Base-by-base conservation (phyloP, 2,329 filamentous ascomycete species). In the Teratosphaeria pseudoeucalypti region DNA sequence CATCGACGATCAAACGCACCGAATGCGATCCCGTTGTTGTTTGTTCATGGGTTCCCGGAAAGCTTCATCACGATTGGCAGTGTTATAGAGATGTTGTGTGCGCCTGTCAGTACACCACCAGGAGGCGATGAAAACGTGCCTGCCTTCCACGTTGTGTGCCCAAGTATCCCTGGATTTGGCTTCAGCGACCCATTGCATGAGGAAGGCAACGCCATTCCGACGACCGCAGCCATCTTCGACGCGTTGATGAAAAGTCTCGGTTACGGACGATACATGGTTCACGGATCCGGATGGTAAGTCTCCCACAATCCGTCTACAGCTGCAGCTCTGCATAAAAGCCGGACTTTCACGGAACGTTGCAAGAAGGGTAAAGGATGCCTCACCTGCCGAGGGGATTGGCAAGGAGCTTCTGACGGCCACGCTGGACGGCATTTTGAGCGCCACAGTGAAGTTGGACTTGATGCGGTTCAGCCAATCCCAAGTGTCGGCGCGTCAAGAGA, bases 81-180 rank as follows among this genome's bases (percentile, higher is more conserved):
- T 34, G 75, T 87, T 59, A 75, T 86, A 57, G 73, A 79, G 34
- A 74, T 76, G 4, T 75, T 88, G 52, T 81, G 79, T 3, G 75
- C 83, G 26, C 83, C 84, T 1, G 73, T 79, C 10, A 78, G 71
- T 70, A 73, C 64, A 66, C 70, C 58, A n/a, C 65, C 67, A 5
- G 43, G 59, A 47, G 65, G 63, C 14, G 60, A 63, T 37, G 62
- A 67, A 14, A 60, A 65, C 23, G 65, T 67, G 4, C 66, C 82
- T 61, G 77, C 83, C 0, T 89, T 88, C 66, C 83, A 88, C 66
- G 68, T 88, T n/a, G 79, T 89, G 23, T 81, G 83, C 23, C 85
- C 86, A 1, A 84, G 82, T 52, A 77, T 88, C 23, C 85, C 86
- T 0, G 85, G 85, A 0, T 75, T 86, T 54, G 85, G 84, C 16